Evolutionary conservation across 148 eudicot genomes (phyloP).

Genomic region (Rhododendron kiyosumense): DNA sequence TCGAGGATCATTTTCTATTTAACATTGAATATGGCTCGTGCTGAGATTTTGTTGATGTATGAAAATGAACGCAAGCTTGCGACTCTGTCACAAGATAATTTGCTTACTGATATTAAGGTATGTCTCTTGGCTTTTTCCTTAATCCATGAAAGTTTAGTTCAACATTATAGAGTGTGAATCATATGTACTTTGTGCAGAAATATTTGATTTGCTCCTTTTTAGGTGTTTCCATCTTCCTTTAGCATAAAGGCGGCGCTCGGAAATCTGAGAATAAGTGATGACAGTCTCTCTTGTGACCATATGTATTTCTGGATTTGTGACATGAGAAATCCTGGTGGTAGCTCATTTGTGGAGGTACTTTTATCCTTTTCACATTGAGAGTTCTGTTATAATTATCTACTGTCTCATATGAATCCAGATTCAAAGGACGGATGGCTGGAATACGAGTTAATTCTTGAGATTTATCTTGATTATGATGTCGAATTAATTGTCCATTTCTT

Average conservation of each 20-base stretch:
- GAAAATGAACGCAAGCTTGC: conserved; percentile 82
- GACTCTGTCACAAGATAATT: conserved; percentile 84
- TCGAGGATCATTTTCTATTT: conserved; percentile 69
- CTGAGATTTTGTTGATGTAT: conserved; percentile 80
- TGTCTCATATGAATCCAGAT: neutral
- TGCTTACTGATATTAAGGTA: conserved; percentile 87
- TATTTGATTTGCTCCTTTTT: conserved; percentile 9
- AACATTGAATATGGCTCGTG: conserved; percentile 76
- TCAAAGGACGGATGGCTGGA: too few species aligned
- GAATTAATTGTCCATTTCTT: neutral
- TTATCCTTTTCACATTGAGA: neutral
- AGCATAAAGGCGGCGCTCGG: conserved; percentile 93
- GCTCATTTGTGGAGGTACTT: conserved; percentile 93
- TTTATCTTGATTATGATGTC: too few species aligned
- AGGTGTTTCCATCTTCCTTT: conserved; percentile 98
- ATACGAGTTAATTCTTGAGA: too few species aligned
- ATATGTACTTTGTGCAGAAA: neutral
- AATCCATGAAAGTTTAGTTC: neutral
- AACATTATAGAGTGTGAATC: neutral
- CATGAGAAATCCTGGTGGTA: conserved; percentile 98
- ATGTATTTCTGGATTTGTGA: conserved; percentile 88
- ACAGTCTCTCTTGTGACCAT: conserved; percentile 72
- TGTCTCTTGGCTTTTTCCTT: conserved; percentile 9
- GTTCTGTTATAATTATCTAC: neutral
- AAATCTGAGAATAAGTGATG: conserved; percentile 89